Evolutionary conservation across 2,329 filamentous ascomycete genomes (phyloP), one percentile per base, ranked within the genome.

Genomic region (Elsinoe ampelina): DNA sequence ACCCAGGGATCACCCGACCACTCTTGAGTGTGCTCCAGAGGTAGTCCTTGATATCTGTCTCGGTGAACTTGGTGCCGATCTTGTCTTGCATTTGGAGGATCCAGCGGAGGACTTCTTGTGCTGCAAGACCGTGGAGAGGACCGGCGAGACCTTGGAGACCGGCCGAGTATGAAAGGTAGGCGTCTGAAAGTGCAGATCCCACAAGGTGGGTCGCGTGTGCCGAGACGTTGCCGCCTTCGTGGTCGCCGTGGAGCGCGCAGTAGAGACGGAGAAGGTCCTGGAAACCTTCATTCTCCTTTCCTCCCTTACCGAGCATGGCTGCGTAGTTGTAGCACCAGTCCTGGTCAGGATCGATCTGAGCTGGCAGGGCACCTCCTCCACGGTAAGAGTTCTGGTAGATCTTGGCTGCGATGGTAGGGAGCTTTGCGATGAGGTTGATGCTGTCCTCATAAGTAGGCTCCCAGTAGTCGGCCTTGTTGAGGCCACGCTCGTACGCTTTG

Each of bases 301-400:
- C 89, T 52, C 85, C 82, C 77, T 95, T 95, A 68, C 92, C 92
- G 55, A 97, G 82, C 83, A 97, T 90, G 63, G 90, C 88, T 45
- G 93, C 93, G 68, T 96, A 98, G 80, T 98, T 98, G 80, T 96
- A 95, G 0, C 91, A 86, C 93, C 93, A 98, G 74, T 98, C 93
- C 75, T 96, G 89, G 64, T 86, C 80, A 58, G 82, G 73, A 66
- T 98, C 91, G 51, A 95, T 77, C 71, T 87, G 77, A 64, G 85
- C 81, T 7, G 89, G 84, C 61, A 95, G 78, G 62, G 87, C 77
- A 67, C 86, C 84, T 70, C 91, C 83, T 64, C 78, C 74, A 69
- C 82, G 77, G 80, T 93, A 88, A 61, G 89, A 79, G 72, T 93
- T 93, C 68, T 95, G 89, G 80, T 98, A 96, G 68, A 98, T 96